These are phyloP conservation scores for Westerdykella aurantiaca DNA, from an alignment of 2,329 filamentous ascomycete genomes.

Conservation along the genomic window DNA sequence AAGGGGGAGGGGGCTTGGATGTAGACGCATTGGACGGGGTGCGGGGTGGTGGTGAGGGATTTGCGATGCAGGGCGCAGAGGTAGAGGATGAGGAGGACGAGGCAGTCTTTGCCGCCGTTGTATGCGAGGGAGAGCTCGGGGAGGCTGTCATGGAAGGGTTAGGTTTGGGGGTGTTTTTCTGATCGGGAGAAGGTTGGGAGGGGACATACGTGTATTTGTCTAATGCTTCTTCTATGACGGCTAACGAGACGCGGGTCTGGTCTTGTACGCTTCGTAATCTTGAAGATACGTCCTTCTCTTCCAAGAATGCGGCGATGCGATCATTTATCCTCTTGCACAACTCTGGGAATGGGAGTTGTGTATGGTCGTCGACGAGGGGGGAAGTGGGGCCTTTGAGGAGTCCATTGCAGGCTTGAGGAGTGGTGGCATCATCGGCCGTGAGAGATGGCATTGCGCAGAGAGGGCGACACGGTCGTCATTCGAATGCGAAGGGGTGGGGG, in stretches of 20 bases:
- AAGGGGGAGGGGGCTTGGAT: slow-evolving; percentile 83
- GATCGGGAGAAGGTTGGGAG: slow-evolving; percentile 1
- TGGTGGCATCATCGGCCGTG: slow-evolving; percentile 8
- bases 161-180: slow-evolving; percentile 1
- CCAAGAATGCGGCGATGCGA: slow-evolving; percentile 62
- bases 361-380: slow-evolving; percentile 34
- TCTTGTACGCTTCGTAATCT: slow-evolving; percentile 61
- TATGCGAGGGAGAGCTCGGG: slow-evolving; percentile 84
- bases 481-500: slow-evolving; percentile 13
- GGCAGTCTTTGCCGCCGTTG: slow-evolving; percentile 96
- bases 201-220: slow-evolving; percentile 62
- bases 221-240: slow-evolving; percentile 69
- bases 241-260: slow-evolving; percentile 67
- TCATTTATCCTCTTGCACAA: slow-evolving; percentile 50
- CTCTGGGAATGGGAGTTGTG: slow-evolving; percentile 44
- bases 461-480: slow-evolving; percentile 30
- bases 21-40: slow-evolving; percentile 72
- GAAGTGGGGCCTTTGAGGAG: slow-evolving; percentile 13
- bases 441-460: slow-evolving; percentile 32
- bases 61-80: slow-evolving; percentile 56
- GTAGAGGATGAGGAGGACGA: slow-evolving; percentile 84
- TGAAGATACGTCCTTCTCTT: slow-evolving; percentile 51
- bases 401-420: slow-evolving; percentile 33
- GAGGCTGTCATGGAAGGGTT: slow-evolving; percentile 47
- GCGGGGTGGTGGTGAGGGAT: slow-evolving; percentile 20